A percentile compares a stretch with the other conserved stretches of the same genome.
phyloP scores from a whole-genome alignment of 2,329 filamentous ascomycete genomes.

The Colletotrichum falcatum region DNA sequence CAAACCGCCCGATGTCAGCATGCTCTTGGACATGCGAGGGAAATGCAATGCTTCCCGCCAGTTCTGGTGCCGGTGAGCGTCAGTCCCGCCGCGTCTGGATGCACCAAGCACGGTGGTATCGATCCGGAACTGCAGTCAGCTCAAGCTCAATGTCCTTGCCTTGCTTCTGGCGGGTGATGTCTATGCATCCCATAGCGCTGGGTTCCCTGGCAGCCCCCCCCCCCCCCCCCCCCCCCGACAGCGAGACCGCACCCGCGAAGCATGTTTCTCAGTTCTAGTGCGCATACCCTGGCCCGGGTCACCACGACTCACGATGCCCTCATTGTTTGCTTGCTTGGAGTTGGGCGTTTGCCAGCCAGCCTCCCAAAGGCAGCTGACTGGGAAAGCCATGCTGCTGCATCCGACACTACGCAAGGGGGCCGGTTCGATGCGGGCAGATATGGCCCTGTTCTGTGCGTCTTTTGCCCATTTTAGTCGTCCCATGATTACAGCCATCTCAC shows the following conservation, averaged over 20 bases:
- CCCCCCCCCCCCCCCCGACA: too few species aligned
- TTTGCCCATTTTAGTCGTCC: not conserved
- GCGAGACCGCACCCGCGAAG: not conserved
- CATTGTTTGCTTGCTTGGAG: not conserved
- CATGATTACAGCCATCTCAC: not conserved
- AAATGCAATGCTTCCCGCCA: constrained; percentile 7
- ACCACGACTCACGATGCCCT: constrained; percentile 8
- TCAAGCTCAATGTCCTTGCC: not conserved
- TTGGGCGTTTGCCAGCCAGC: not conserved
- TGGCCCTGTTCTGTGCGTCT: not conserved
- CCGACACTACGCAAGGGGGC: not conserved
- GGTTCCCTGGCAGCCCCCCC: not conserved
- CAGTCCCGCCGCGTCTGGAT: constrained; percentile 8
- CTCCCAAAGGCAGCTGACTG: not conserved
- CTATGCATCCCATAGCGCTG: not conserved
- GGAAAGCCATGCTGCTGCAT: constrained; percentile 24
- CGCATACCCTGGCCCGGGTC: not conserved
- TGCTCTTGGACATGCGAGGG: not conserved
- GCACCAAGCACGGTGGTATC: not conserved
- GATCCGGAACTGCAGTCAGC: not conserved
- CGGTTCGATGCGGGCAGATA: constrained; percentile 5
- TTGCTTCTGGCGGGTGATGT: not conserved
- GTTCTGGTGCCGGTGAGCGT: not conserved
- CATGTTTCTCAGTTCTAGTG: not conserved
- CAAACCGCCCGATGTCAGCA: constrained; percentile 4